Evolutionary conservation across 139 green algal genomes (phyloP), one percentile per base, ranked within the genome.

Genomic region (Pleodorina starrii): DNA sequence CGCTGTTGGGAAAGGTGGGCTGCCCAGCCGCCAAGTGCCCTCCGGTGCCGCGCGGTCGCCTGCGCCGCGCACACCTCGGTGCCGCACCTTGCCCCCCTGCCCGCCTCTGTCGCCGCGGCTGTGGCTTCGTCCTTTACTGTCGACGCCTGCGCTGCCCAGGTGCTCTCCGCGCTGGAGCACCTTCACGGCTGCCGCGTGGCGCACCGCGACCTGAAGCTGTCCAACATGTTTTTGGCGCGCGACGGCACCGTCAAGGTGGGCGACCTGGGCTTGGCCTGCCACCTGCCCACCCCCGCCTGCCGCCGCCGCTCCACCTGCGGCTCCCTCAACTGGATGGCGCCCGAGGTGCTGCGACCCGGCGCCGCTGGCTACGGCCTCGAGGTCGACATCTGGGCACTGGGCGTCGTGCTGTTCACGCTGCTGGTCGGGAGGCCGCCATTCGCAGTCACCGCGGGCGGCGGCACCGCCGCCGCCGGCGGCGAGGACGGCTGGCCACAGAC

Each of bases 301-400:
- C 83, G 83, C 46, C 83, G 83, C 25, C 68, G 46, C 66, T 81
- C 83, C 44, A 80, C 68, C 11, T 88, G 83, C 48, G 83, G 83
- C 68, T 81, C 83, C 10, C 83, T 80, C 44, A 88, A 88, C 48
- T 88, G 68, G 66, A 88, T 88, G 83, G 83, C 83, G 32, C 83
- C 83, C 11, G 83, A 88, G 48, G 68, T 88, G 46, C 83, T 88
- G 46, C 54, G 46, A 38, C 66, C 66, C 5, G 46, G 83, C 4
- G 36, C 32, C 0, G 7, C 0, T 0, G 83, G 83, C 11, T 80
- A 88, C 44, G 83, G 66, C 23, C 21, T 88, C 17, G 66, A 69
- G 68, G 83, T 88, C 27, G 83, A 88, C 35, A 42, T 88, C 29
- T 88, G 83, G 83, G 66, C 83, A 11, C 83, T 88, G 68, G 83